Base-by-base conservation (phyloP, 2,329 filamentous ascomycete genomes). In the Colletotrichum sp. region DNA sequence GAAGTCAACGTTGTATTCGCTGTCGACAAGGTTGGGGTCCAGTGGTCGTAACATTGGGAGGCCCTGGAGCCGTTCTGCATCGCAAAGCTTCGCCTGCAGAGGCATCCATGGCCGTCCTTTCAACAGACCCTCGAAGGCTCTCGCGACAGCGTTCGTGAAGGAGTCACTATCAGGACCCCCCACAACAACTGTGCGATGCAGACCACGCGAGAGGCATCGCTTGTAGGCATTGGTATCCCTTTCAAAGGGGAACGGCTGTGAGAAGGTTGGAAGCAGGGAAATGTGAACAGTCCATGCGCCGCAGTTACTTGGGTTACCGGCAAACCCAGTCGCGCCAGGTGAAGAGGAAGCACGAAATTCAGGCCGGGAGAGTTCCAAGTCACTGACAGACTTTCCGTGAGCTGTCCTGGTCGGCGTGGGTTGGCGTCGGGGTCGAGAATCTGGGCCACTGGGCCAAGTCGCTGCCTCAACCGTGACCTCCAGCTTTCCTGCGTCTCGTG, bases 141-240 rank as follows among this genome's bases (percentile, higher is more conserved):
- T 84, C 30, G 84, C 84, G 15, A 92, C 86, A 28, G 90, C 89
- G 21, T 78, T 80, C 13, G 80, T 83, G 79, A 92, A 91, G 1
- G 90, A 88, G 34, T 85, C 82, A 59, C 87, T 86, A 73, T 88
- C 86, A 5, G 84, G 85, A 21, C 89, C 90, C 59, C 86, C 85
- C 15, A 92, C 86, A 10, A 88, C 89, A 21, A 92, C 85, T 82
- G 91, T 89, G 74, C 88, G 89, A 78, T 92, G 91, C 60, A 92
- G 86, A 5, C 91, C 91, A 18, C 91, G 88, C 16, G 91, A 92
- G 6, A 92, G 84, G 60, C 90, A 92, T 59, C 91, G 86, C 79
- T 92, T 92, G 82, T 92, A 92, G 6, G 90, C 90, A 55, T 86
- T 89, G 16, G 90, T 92, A 78, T 92, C 90, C 79, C 91, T 90